Evolutionary conservation across 306 rosid genomes (phyloP).

Genomic region (Sicyos edulis): DNA sequence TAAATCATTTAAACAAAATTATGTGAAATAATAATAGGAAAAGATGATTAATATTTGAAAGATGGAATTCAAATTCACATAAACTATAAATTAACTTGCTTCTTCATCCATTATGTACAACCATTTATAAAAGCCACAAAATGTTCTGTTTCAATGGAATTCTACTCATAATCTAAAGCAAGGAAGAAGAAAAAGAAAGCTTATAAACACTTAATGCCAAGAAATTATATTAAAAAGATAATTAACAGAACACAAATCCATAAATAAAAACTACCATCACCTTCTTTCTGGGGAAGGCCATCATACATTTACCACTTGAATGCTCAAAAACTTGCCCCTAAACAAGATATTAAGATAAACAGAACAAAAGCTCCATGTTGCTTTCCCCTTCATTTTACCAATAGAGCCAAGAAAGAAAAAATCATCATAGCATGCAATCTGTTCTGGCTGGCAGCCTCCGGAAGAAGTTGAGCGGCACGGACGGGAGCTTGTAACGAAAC

Average conservation of each 20-base stretch:
- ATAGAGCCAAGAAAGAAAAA: not conserved
- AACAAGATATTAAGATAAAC: not conserved
- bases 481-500: slow-evolving; percentile 68
- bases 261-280: not conserved
- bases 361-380: slow-evolving; percentile 15
- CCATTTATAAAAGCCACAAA: no score
- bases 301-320: not conserved
- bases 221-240: slow-evolving; percentile 10
- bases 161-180: not conserved
- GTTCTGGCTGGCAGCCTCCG: slow-evolving; percentile 70
- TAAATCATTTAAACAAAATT: not conserved
- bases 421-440: slow-evolving; percentile 57
- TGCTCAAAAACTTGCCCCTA: slow-evolving; percentile 15
- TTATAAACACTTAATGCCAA: not conserved
- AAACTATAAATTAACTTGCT: no score
- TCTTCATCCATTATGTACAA: not conserved
- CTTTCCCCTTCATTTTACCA: slow-evolving; percentile 7
- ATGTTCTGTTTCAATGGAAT: not conserved
- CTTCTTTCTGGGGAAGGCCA: not conserved
- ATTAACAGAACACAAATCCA: slow-evolving; percentile 6
- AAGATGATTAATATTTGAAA: no score
- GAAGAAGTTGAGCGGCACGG: slow-evolving; percentile 67
- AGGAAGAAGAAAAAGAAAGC: not conserved
- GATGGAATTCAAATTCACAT: no score
- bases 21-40: not conserved